Percentiles rank a stretch among this genome's conserved stretches.
phyloP scores from a whole-genome alignment of 2,329 filamentous ascomycete genomes.

The Ophiosphaerella herpotricha region DNA sequence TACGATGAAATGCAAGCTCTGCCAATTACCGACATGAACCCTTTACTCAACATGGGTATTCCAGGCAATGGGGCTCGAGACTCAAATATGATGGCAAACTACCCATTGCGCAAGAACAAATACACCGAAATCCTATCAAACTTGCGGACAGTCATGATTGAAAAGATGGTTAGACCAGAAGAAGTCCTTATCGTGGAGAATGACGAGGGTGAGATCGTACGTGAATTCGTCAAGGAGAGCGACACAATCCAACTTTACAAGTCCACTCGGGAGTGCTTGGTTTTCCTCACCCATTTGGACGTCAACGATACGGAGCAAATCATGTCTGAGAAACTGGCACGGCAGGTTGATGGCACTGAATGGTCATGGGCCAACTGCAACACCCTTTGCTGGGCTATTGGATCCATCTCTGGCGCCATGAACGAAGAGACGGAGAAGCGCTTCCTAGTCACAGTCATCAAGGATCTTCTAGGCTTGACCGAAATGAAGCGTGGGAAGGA shows the following conservation, averaged over 20 bases:
- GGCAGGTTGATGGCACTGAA: slow-evolving; percentile 91
- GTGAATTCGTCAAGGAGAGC: slow-evolving; percentile 98
- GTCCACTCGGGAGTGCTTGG: slow-evolving; percentile 94
- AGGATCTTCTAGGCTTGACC: slow-evolving; percentile 92
- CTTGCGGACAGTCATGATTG: slow-evolving; percentile 96
- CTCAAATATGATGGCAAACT: slow-evolving; percentile 81
- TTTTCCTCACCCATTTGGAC: slow-evolving; percentile 96
- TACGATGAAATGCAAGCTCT: slow-evolving; percentile 99
- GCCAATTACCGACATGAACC: slow-evolving; percentile 90
- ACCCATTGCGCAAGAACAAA: slow-evolving; percentile 96
- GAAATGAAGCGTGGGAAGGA: slow-evolving; percentile 99
- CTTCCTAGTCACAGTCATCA: slow-evolving; percentile 97
- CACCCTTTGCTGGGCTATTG: slow-evolving; percentile 98
- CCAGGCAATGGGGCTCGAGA: slow-evolving; percentile 84
- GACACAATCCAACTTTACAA: slow-evolving; percentile 99
- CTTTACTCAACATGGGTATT: slow-evolving; percentile 78
- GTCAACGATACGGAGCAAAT: slow-evolving; percentile 97
- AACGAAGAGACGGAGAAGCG: slow-evolving; percentile 99
- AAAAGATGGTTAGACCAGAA: slow-evolving; percentile 98
- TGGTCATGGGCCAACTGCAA: slow-evolving; percentile 99
- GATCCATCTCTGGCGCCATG: slow-evolving; percentile 98
- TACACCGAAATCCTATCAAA: slow-evolving; percentile 94
- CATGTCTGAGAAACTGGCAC: slow-evolving; percentile 97
- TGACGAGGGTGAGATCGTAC: slow-evolving; percentile 97
- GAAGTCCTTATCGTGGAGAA: slow-evolving; percentile 99